Evolutionary conservation across 2,329 filamentous ascomycete species (phyloP), one percentile per base, ranked within the genome.

Genomic region (Phaeophleospora eucalypticola): DNA sequence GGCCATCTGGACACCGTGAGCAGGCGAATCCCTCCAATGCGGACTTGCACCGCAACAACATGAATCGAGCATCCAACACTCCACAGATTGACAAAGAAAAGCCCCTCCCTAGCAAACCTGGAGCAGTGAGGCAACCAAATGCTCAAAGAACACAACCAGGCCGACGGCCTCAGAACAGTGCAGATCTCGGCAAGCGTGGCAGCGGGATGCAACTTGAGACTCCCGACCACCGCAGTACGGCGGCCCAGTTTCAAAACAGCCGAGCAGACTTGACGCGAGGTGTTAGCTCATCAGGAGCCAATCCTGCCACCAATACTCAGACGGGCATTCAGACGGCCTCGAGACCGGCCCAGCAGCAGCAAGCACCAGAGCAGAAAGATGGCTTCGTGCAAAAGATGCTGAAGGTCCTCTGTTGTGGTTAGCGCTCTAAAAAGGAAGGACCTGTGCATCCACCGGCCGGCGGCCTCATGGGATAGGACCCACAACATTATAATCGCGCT

Each of bases 241-340:
- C 94, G 71, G 91, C 91, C 58, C 91, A 96, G 68, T 96, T 95
- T 78, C 89, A 95, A 75, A 91, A 89, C 78, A 95, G 89, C 74
- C 87, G 86, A 65, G 87, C 89, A 68, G 63, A 65, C 44, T 53
- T 65, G 24, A 57, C 48, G 45, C 44, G 48, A 47, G 52, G 45
- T 51, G 53, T 43, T 12, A 47, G 45, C 45, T 45, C 52, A 27
- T 45, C 51, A 15, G 34, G 39, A 27, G 27, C 33, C n/a, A 35
- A 35, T 29, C 46, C 46, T 10, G 35, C 36, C 17, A 38, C 37
- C 3, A 41, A 39, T 18, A 36, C 46, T 37, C 54, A 51, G 35
- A 42, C 50, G 12, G 35, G 44, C 12, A 47, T 17, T 34, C 42
- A 46, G 20, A 34, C 49, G 12, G 33, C 53, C 29, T 44, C 46